Percentiles rank a stretch among this genome's conserved stretches.
These are phyloP conservation scores for Penicillium sumatraense DNA, from an alignment of 2,329 filamentous ascomycete genomes.

Conservation along the genomic window DNA sequence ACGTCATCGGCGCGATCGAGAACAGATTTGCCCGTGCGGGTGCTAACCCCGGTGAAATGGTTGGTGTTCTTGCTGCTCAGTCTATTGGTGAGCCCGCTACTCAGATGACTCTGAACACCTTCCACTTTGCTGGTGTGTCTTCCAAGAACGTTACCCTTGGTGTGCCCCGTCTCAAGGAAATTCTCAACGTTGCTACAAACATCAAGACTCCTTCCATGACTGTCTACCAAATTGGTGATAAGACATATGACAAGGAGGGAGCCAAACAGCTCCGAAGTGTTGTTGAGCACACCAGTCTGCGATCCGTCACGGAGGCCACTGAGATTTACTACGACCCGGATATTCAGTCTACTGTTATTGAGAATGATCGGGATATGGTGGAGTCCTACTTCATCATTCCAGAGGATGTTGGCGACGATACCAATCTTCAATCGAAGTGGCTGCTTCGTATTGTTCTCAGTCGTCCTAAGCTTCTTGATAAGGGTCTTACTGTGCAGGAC, in stretches of 20 bases:
- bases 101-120: constrained; percentile 99
- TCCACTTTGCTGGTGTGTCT: constrained; percentile 99
- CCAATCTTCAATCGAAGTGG: constrained; percentile 82
- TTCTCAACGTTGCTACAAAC: constrained; percentile 95
- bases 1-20: constrained; percentile 88
- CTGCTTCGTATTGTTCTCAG: constrained; percentile 90
- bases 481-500: constrained; percentile 83
- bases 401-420: constrained; percentile 72
- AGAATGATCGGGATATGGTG: constrained; percentile 89
- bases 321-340: constrained; percentile 98
- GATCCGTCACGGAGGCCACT: constrained; percentile 86
- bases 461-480: constrained; percentile 93
- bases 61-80: constrained; percentile 94
- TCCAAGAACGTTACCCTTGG: constrained; percentile 99
- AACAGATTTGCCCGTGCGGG: constrained; percentile 83
- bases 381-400: constrained; percentile 96
- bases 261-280: constrained; percentile 85
- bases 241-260: constrained; percentile 70
- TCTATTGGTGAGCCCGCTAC: constrained; percentile 98
- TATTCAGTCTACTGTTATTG: constrained; percentile 81
- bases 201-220: constrained; percentile 99
- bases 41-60: constrained; percentile 96
- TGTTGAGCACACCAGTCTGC: constrained; percentile 92
- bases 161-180: constrained; percentile 99
- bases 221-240: constrained; percentile 74